phyloP scores from a whole-genome alignment of 2,329 filamentous ascomycete genomes.

The Calonectria multiphialidica region DNA sequence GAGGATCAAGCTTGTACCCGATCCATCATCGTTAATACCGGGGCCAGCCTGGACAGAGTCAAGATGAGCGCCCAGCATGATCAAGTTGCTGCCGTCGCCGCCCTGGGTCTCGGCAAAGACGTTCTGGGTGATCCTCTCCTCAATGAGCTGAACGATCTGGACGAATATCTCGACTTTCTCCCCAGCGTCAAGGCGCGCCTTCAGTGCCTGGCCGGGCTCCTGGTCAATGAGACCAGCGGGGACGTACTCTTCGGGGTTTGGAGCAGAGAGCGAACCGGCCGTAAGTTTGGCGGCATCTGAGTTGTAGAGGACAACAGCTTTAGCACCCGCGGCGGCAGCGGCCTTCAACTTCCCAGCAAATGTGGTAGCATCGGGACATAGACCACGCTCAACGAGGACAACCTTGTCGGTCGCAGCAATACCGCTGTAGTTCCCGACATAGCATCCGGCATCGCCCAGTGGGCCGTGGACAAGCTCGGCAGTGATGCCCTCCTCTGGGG shows the following conservation, averaged over 20 bases:
- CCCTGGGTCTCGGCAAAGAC: slow-evolving; percentile 59
- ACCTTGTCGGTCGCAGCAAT: slow-evolving; percentile 46
- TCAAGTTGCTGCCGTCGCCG: slow-evolving; percentile 56
- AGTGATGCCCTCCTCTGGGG: slow-evolving; percentile 45
- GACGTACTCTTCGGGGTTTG: slow-evolving; percentile 42
- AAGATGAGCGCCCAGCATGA: slow-evolving; percentile 58
- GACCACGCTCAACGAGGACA: slow-evolving; percentile 47
- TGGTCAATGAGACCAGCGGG: slow-evolving; percentile 48
- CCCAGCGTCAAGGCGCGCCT: slow-evolving; percentile 47
- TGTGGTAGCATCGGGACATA: slow-evolving; percentile 45
- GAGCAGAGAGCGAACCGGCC: slow-evolving; percentile 42
- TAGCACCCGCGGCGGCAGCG: slow-evolving; percentile 45
- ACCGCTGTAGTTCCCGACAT: slow-evolving; percentile 39
- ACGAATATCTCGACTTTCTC: slow-evolving; percentile 50
- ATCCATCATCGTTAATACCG: slow-evolving; percentile 61
- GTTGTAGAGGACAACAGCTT: slow-evolving; percentile 48
- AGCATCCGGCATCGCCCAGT: slow-evolving; percentile 42
- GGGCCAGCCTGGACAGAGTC: slow-evolving; percentile 58
- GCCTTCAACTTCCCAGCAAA: slow-evolving; percentile 47
- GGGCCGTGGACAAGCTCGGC: slow-evolving; percentile 43
- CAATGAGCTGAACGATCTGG: slow-evolving; percentile 49
- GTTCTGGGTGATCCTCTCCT: slow-evolving; percentile 56
- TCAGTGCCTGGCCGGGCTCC: slow-evolving; percentile 41
- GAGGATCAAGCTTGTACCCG: slow-evolving; percentile 54
- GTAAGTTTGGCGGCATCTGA: slow-evolving; percentile 45